These are phyloP conservation scores for Irpex lacteus DNA, from an alignment of 1,284 basidiomycete species.

Conservation along the genomic window DNA sequence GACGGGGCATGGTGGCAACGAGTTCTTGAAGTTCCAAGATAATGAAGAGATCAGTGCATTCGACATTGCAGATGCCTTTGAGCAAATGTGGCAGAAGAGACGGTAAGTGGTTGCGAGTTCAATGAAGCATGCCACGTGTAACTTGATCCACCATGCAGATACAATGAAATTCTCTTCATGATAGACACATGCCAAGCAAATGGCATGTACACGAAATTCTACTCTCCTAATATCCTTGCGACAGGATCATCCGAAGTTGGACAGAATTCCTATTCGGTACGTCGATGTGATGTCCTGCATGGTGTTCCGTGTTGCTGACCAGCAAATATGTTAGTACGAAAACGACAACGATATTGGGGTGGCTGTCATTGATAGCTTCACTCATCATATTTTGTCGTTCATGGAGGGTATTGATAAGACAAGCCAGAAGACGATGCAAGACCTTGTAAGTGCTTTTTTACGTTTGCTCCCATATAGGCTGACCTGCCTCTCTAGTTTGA, in stretches of 20 bases:
- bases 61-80: constrained; percentile 95
- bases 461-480: not conserved
- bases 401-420: constrained; percentile 95
- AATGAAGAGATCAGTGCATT: constrained; percentile 97
- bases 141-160: constrained; percentile 46
- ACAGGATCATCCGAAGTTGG: constrained; percentile 88
- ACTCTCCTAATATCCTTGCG: constrained; percentile 94
- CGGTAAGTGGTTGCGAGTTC: constrained; percentile 45
- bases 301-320: not conserved
- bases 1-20: constrained; percentile 97
- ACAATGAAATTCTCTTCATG: constrained; percentile 98
- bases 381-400: constrained; percentile 88
- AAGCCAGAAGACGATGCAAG: constrained; percentile 75
- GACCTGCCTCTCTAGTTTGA: constrained; percentile 59
- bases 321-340: constrained; percentile 60
- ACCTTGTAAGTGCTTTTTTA: constrained; percentile 61
- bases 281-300: constrained; percentile 26
- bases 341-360: constrained; percentile 94
- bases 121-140: not conserved
- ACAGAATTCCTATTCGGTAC: constrained; percentile 92
- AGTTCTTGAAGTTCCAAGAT: constrained; percentile 99
- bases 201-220: constrained; percentile 92
- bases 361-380: constrained; percentile 93
- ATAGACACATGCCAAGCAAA: constrained; percentile 99
- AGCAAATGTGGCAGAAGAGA: constrained; percentile 98